Evolutionary conservation across 148 eudicot genomes (phyloP), one percentile per base, ranked within the genome.

Genomic region (Rhododendron simsii): DNA sequence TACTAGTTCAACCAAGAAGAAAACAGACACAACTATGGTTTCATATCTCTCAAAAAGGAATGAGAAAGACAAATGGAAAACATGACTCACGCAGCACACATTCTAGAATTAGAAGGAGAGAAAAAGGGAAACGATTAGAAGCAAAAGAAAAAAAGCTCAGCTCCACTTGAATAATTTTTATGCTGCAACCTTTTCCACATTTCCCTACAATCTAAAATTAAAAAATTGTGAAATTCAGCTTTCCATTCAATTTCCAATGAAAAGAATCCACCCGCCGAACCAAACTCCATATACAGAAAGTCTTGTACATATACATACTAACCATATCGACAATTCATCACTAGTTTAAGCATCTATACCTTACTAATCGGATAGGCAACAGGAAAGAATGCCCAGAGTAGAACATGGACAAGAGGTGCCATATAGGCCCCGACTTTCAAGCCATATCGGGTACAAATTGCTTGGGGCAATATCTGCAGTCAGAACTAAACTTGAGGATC

Each of bases 341-440:
- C 51, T 48, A 13, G 28, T 79, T 47, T 28, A 79, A 51, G 13
- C 65, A 53, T 30, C 65, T 53, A 63, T 87, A 96, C 99, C 98
- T 97, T 97, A 91, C 99, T 97, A 55, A 97, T 97, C 53, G 99
- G 99, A 93, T 94, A 95, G 47, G 99, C 93, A 83, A 97, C 85
- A 45, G 99, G 98, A 85, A 90, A 94, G 92, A 93, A 97, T 65
- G 91, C 23, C 92, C 92, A 89, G 33, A 97, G 96, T 84, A 97
- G 94, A 83, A 95, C 89, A 59, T 86, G 98, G 67, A 97, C 99
- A 55, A 97, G 83, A 65, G 99, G 99, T 39, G 99, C 98, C 86
- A 90, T 50, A 21, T 92, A 92, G 80, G 99, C 98, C 86, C 99
- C 99, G 69, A 95, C 98, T 45, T 93, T 91, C 91, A 97, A 92